Percentiles rank a stretch among this genome's conserved stretches.
Evolutionary conservation across 2,329 filamentous ascomycete genomes (phyloP).

Genomic region (Curvularia lunata): DNA sequence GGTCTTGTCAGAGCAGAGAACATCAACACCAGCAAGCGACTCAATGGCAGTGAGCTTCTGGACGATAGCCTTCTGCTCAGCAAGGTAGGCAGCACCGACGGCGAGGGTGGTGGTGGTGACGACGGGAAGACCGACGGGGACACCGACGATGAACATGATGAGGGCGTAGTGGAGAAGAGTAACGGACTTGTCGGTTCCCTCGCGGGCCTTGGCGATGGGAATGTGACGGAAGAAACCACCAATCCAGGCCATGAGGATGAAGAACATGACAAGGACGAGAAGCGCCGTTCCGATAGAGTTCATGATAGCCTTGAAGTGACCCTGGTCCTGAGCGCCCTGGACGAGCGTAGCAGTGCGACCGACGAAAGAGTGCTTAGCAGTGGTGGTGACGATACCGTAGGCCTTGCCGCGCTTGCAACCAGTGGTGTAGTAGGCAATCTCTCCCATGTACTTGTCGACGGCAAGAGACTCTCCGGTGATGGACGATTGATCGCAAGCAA

Average conservation of each 20-base stretch:
- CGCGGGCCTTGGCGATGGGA: conserved; percentile 64
- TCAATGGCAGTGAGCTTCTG: conserved; percentile 82
- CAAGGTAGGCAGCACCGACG: conserved; percentile 78
- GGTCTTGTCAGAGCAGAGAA: conserved; percentile 83
- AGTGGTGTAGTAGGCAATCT: conserved; percentile 78
- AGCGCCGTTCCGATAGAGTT: conserved; percentile 78
- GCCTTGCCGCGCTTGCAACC: conserved; percentile 82
- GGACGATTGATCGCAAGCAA: conserved; percentile 78
- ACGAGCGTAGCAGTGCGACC: conserved; percentile 76
- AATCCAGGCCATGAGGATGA: conserved; percentile 76
- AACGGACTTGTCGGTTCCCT: conserved; percentile 60
- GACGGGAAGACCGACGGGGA: conserved; percentile 77
- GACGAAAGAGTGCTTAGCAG: conserved; percentile 76
- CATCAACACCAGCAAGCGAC: conserved; percentile 69
- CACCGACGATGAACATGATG: conserved; percentile 73
- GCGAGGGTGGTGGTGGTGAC: conserved; percentile 79
- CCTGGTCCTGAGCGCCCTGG: conserved; percentile 75
- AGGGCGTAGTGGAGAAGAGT: conserved; percentile 60
- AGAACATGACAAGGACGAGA: conserved; percentile 78
- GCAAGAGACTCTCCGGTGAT: conserved; percentile 82
- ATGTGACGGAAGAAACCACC: conserved; percentile 79
- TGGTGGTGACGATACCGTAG: conserved; percentile 70
- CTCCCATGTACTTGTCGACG: conserved; percentile 80
- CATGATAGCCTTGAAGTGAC: conserved; percentile 75
- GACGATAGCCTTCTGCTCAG: conserved; percentile 78